Base-by-base conservation (phyloP, 345 rosid species). In the Syzygium aqueum region DNA sequence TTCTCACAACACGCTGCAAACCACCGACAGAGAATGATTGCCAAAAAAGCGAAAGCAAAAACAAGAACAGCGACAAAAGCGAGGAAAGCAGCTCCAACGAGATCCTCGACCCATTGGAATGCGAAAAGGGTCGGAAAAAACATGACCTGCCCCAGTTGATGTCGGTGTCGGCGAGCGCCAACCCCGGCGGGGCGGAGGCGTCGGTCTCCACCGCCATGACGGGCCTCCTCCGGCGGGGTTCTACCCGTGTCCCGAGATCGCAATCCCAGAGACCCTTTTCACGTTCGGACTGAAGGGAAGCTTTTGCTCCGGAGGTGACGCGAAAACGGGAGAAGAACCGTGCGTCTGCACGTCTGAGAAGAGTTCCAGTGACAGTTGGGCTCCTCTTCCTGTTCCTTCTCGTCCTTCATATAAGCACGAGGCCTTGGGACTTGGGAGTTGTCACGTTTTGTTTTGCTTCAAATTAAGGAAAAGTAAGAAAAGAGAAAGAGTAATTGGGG, bases 61-160 rank as follows among this genome's bases (percentile, higher is more conserved):
- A 25, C 46, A 43, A 43, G 46, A 27, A 22, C 8, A 8, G 40
- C 11, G 43, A 19, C 17, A 43, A 53, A 53, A 2, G 28, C 57
- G 28, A 54, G 67, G 11, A 11, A 54, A 3, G 56, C 3, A 28
- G 10, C 27, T 27, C 21, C 49, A 11, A 65, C 22, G 12, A n/a
- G 0, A 22, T 40, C 19, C 43, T 40, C 43, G 61, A 73, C 46
- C 30, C 85, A 40, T 27, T 77, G 30, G 6, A 73, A 46, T 51
- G 63, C 57, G 51, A 28, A 80, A n/a, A 49, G 46, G 43, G 67
- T 8, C 51, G 46, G 33, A 0, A 49, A 15, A 40, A 27, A 16
- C 46, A 61, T 4, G n/a, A 92, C 94, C 94, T 94, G 88, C 59
- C 90, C 95, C 95, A 94, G 85, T 95, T 91, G 91, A 93, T 90